These are phyloP conservation scores for Clarireedia monteithiana DNA, from an alignment of 2,329 filamentous ascomycete genomes.

Conservation along the genomic window DNA sequence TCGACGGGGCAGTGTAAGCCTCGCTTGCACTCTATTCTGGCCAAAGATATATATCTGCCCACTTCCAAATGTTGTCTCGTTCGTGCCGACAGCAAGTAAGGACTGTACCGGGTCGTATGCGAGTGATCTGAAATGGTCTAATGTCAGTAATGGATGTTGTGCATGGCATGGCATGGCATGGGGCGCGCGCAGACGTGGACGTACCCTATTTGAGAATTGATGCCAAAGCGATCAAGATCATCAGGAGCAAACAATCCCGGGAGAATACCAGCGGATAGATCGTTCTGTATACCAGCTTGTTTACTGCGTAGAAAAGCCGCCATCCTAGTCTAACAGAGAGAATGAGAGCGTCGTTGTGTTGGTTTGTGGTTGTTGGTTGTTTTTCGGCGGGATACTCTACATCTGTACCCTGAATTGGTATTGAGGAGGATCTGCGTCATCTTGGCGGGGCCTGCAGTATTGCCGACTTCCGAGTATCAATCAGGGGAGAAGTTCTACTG, in stretches of 20 bases:
- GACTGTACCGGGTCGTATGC: conserved; percentile 93
- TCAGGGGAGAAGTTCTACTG: no score
- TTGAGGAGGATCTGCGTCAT: background rate
- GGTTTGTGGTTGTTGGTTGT: conserved; percentile 1
- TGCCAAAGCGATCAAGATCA: conserved; percentile 74
- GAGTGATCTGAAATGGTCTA: conserved; percentile 50
- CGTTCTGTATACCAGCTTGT: conserved; percentile 86
- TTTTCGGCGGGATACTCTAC: background rate
- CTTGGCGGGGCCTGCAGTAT: background rate
- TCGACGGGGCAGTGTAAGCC: conserved; percentile 61
- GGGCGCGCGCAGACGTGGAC: conserved; percentile 12
- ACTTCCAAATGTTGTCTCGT: conserved; percentile 74
- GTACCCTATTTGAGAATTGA: conserved; percentile 67
- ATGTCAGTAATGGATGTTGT: conserved; percentile 5
- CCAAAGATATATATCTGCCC: conserved; percentile 89
- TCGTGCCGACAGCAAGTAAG: conserved; percentile 84
- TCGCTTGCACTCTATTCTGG: conserved; percentile 69
- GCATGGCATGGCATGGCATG: background rate
- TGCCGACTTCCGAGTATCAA: background rate
- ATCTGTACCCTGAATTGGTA: background rate
- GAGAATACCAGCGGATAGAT: conserved; percentile 75
- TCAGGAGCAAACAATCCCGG: conserved; percentile 76
- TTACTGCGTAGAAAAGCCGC: conserved; percentile 83
- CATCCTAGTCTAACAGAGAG: conserved; percentile 43
- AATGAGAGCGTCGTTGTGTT: background rate